Evolutionary conservation across 2,329 filamentous ascomycete species (phyloP).

Genomic region (Fusarium chaquense): DNA sequence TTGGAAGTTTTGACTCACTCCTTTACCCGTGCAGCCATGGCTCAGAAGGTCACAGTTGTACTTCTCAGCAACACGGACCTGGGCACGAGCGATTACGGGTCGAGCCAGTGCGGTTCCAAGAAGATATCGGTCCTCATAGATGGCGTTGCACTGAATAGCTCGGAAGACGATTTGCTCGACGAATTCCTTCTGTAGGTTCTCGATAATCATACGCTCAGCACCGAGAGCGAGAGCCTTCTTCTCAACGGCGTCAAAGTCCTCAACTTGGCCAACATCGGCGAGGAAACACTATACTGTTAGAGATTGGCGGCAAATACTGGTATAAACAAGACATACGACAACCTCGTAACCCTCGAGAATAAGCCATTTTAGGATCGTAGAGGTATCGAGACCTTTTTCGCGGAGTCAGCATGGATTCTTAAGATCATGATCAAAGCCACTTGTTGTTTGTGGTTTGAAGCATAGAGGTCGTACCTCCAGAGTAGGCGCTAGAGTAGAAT

Average conservation of each 20-base stretch:
- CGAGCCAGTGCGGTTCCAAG: conserved; percentile 70
- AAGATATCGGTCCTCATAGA: conserved; percentile 55
- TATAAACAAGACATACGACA: conserved; percentile 11
- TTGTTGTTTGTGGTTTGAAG: background rate
- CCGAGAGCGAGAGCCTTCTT: conserved; percentile 68
- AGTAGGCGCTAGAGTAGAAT: conserved; percentile 27
- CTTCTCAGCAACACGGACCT: conserved; percentile 52
- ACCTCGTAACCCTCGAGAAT: conserved; percentile 48
- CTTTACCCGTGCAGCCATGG: conserved; percentile 73
- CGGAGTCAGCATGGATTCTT: background rate
- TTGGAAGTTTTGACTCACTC: conserved; percentile 53
- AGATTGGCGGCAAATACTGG: background rate
- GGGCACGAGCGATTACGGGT: conserved; percentile 72
- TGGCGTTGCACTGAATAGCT: conserved; percentile 71
- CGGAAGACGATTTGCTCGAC: conserved; percentile 82
- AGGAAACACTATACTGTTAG: conserved; percentile 55
- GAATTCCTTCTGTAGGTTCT: conserved; percentile 77
- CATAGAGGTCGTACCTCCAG: conserved; percentile 18
- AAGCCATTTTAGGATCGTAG: conserved; percentile 56
- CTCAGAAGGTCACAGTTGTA: conserved; percentile 57
- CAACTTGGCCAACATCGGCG: conserved; percentile 75
- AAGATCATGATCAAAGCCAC: background rate
- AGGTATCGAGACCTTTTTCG: conserved; percentile 55
- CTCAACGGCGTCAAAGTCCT: conserved; percentile 77
- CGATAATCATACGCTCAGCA: conserved; percentile 60